Percentiles rank a stretch among this genome's conserved stretches.
phyloP scores from a whole-genome alignment of 257 asterid species.

The Capsicum pubescens region DNA sequence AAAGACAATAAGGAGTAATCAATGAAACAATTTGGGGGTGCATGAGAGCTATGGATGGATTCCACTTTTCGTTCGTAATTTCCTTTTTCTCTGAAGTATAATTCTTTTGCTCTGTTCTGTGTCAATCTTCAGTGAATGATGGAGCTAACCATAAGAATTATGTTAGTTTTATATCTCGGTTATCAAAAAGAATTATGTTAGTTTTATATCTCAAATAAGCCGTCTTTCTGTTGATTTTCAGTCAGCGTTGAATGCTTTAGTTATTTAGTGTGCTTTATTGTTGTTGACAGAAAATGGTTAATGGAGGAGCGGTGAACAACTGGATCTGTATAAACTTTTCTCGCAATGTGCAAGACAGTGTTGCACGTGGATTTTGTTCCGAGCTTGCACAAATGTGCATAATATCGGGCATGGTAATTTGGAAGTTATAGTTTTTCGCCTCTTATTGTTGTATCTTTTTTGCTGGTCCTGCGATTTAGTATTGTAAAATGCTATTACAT shows the following conservation, averaged over 20 bases:
- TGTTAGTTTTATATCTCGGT: neutral
- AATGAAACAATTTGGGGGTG: neutral
- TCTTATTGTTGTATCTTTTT: neutral
- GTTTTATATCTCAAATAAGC: neutral
- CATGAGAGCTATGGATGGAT: neutral
- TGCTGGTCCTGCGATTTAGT: neutral
- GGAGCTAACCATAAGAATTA: neutral
- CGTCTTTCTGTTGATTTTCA: neutral
- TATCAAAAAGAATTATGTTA: neutral
- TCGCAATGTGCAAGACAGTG: slow-evolving; percentile 70
- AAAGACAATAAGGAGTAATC: neutral
- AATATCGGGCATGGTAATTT: slow-evolving; percentile 93
- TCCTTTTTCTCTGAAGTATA: neutral
- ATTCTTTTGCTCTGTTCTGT: neutral
- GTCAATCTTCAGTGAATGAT: neutral
- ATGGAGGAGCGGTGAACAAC: slow-evolving; percentile 84
- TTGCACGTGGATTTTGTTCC: slow-evolving; percentile 71
- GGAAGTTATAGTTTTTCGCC: neutral
- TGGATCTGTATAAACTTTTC: slow-evolving; percentile 97
- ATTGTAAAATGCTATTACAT: neutral
- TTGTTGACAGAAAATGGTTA: slow-evolving; percentile 84
- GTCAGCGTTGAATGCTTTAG: neutral
- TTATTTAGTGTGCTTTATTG: slow-evolving; percentile 17
- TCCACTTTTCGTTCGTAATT: neutral
- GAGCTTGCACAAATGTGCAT: slow-evolving; percentile 96